A percentile compares a stretch with the other conserved stretches of the same genome.
These are phyloP conservation scores for Pleurotus eryngii DNA, from an alignment of 768 basidiomycete species.

Conservation along the genomic window DNA sequence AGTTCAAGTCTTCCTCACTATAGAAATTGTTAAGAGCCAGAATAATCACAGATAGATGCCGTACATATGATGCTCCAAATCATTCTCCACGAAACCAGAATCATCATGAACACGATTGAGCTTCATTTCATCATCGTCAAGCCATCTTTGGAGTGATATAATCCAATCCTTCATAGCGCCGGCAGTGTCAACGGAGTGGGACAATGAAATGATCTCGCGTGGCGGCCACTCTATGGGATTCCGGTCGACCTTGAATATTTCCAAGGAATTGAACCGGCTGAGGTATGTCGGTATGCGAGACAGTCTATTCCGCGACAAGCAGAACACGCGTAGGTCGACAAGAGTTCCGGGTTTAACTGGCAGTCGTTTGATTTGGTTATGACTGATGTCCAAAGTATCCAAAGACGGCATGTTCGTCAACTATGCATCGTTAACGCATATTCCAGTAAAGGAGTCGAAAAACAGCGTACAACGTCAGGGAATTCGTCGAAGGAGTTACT, in stretches of 20 bases:
- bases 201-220: constrained; percentile 44
- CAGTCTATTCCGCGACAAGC: constrained; percentile 82
- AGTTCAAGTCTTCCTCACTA: constrained; percentile 38
- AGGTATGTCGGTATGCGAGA: constrained; percentile 77
- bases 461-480: constrained; percentile 68
- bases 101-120: constrained; percentile 48
- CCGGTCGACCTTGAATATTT: constrained; percentile 80
- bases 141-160: constrained; percentile 67
- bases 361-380: constrained; percentile 82
- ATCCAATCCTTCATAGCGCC: constrained; percentile 73
- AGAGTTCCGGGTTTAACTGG: constrained; percentile 81
- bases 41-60: constrained; percentile 13
- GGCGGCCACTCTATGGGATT: constrained; percentile 97
- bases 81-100: constrained; percentile 44
- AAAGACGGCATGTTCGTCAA: constrained; percentile 81
- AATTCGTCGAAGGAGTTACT: constrained; percentile 80
- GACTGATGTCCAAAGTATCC: constrained; percentile 92
- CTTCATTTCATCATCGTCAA: constrained; percentile 47
- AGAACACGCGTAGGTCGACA: constrained; percentile 76
- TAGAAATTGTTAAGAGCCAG: constrained; percentile 8
- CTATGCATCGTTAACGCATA: constrained; percentile 33
- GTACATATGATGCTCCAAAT: constrained; percentile 40
- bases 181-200: constrained; percentile 38
- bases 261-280: constrained; percentile 64
- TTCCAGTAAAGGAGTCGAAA: constrained; percentile 27